phyloP scores from a whole-genome alignment of 1,284 basidiomycete genomes.

The Kwoniella shivajii region DNA sequence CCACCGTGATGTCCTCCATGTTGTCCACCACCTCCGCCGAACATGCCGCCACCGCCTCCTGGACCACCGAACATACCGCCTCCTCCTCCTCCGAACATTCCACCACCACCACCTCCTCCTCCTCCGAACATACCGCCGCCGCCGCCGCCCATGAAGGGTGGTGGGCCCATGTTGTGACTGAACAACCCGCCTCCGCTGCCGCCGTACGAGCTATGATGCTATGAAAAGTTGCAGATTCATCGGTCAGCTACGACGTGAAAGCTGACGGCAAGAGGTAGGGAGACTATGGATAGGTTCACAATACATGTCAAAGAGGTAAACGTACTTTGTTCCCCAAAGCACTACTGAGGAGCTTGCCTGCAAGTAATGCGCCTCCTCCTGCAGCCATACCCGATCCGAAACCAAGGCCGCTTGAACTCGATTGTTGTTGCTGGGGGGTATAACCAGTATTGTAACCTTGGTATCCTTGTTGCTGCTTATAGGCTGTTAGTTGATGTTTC shows the following conservation, averaged over 20 bases:
- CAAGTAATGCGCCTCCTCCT: conserved; percentile 17
- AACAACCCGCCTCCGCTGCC: conserved; percentile 11
- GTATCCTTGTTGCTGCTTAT: neutral
- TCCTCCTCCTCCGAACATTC: conserved; percentile 6
- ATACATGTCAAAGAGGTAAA: neutral
- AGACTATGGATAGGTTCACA: too few species aligned
- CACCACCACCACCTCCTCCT: conserved; percentile 9
- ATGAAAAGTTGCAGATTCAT: neutral
- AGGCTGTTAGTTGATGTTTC: neutral
- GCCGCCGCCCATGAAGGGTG: conserved; percentile 37
- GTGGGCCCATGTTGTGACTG: conserved; percentile 36
- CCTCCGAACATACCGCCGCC: conserved; percentile 16
- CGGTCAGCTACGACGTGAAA: neutral
- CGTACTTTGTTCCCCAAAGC: conserved; percentile 4
- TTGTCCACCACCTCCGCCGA: conserved; percentile 6
- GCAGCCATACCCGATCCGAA: conserved; percentile 18
- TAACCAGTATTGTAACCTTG: conserved; percentile 15
- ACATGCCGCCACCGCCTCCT: neutral
- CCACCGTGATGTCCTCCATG: conserved; percentile 5
- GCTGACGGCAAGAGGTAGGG: neutral
- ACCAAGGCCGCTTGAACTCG: conserved; percentile 13
- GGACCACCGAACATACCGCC: conserved; percentile 16
- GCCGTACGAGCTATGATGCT: conserved; percentile 13
- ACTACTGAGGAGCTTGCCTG: conserved; percentile 16
- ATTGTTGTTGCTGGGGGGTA: conserved; percentile 12